These are phyloP conservation scores for Diphasiastrum complanatum DNA, from an alignment of 83 land plant species.

Conservation along the genomic window DNA sequence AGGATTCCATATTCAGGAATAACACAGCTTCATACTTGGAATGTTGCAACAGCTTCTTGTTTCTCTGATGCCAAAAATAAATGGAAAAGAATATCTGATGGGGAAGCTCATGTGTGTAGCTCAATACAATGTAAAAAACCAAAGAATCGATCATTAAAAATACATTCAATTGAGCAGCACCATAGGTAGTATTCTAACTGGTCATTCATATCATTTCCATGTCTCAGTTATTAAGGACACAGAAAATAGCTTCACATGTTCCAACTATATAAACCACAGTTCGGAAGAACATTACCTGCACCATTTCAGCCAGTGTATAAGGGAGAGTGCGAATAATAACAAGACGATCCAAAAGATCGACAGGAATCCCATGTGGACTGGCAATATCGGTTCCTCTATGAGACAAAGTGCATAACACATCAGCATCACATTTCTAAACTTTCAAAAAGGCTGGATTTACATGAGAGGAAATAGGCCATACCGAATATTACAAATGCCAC, in stretches of 20 bases:
- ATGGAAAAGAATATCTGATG: too few relatives aligned
- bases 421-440: not conserved
- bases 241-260: not conserved
- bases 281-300: constrained; percentile 51
- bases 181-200: too few relatives aligned
- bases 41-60: too few relatives aligned
- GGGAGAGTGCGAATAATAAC: constrained; percentile 83
- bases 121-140: too few relatives aligned
- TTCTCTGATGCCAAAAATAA: too few relatives aligned
- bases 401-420: not conserved
- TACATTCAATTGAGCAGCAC: too few relatives aligned
- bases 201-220: too few relatives aligned
- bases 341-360: constrained; percentile 85
- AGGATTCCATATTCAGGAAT: too few relatives aligned
- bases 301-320: constrained; percentile 83
- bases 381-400: constrained; percentile 84
- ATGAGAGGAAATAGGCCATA: constrained; percentile 26
- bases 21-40: too few relatives aligned
- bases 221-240: too few relatives aligned
- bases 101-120: too few relatives aligned
- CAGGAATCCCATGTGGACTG: constrained; percentile 97
- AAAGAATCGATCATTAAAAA: too few relatives aligned
- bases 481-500: constrained; percentile 88
- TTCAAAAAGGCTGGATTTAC: not conserved
- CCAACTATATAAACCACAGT: not conserved